Base-by-base conservation (phyloP, 495 filamentous ascomycete genomes). In the Trichodelitschia bisporula region DNA sequence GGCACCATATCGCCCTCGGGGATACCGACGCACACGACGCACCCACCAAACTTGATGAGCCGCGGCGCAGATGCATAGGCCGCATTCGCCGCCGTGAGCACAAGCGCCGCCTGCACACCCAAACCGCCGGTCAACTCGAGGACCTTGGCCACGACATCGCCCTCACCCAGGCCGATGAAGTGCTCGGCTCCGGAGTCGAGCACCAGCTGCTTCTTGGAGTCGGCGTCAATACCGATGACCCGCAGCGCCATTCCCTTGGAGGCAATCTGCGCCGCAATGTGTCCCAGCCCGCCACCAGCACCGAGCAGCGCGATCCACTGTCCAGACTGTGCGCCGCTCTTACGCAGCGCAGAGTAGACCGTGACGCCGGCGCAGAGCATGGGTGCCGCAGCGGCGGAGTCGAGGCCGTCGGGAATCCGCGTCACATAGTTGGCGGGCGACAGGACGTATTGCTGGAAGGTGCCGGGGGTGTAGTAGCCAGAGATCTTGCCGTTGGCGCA, bases 391-490 rank as follows among this genome's bases (percentile, higher is more conserved):
- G 58, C 48, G 20, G 57, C 66, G 2, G 61, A 65, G 9, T 46
- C 44, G 3, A 76, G 48, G 3, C 42, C 49, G 3, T 72, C 69
- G 4, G 72, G 72, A 44, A 77, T 72, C 1, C 66, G 67, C 1
- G 70, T 75, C 14, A 76, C 69, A 39, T 76, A 54, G 40, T 60
- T 61, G 3, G 68, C 68, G 4, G 67, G 63, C 0, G 59, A 61
- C 1, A 72, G 34, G n/a, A 61, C 59, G 40, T 75, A 78, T 46
- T 76, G 66, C 45, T 74, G 70, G 48, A 79, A 77, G 15, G 70
- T 78, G 19, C 72, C 71, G 0, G 69, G 69, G 17, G 54, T 53
- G 36, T 61, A 60, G 46, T 60, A 63, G 15, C 58, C 43, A 5
- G 37, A 41, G 11, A 46, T 29, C 40, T 43, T 46, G 35, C 41